These are phyloP conservation scores for Auricularia auricula-judae DNA, from an alignment of 768 basidiomycete species.

Conservation along the genomic window DNA sequence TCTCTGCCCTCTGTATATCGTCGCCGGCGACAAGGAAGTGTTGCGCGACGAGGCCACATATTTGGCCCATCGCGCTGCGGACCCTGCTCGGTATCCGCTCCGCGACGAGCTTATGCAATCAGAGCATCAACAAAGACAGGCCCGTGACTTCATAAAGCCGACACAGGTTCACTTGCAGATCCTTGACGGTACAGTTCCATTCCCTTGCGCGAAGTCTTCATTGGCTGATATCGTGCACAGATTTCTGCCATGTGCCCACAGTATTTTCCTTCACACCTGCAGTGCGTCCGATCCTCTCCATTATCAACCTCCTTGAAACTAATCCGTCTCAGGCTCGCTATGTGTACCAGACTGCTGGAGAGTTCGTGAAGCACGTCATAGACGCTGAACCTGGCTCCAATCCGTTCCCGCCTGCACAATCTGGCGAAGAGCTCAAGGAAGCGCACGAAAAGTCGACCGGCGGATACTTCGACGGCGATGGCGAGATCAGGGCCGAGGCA, in stretches of 20 bases:
- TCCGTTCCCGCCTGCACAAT: background rate
- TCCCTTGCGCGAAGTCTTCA: background rate
- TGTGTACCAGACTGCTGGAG: constrained; percentile 53
- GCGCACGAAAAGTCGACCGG: background rate
- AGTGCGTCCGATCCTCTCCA: background rate
- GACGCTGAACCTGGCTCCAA: constrained; percentile 10
- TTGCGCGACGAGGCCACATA: constrained; percentile 88
- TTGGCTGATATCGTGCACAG: background rate
- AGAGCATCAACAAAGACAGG: constrained; percentile 36
- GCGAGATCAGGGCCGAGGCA: background rate
- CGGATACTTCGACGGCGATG: background rate
- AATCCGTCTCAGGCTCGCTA: constrained; percentile 22
- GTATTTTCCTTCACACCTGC: constrained; percentile 57
- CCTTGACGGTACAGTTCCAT: constrained; percentile 53
- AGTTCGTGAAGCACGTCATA: constrained; percentile 57
- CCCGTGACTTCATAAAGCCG: constrained; percentile 36
- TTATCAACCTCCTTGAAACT: no score
- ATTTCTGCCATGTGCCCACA: constrained; percentile 58
- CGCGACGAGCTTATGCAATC: constrained; percentile 40
- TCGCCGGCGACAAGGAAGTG: constrained; percentile 85
- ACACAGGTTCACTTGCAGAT: constrained; percentile 77
- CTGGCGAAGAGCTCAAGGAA: background rate
- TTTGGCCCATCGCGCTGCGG: constrained; percentile 85
- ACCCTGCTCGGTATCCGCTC: constrained; percentile 63
- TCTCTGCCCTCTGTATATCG: constrained; percentile 73